Percentiles rank a stretch among this genome's conserved stretches.
These are phyloP conservation scores for Candida cerambycidarum DNA, from an alignment of 805 yeast species.

Conservation along the genomic window DNA sequence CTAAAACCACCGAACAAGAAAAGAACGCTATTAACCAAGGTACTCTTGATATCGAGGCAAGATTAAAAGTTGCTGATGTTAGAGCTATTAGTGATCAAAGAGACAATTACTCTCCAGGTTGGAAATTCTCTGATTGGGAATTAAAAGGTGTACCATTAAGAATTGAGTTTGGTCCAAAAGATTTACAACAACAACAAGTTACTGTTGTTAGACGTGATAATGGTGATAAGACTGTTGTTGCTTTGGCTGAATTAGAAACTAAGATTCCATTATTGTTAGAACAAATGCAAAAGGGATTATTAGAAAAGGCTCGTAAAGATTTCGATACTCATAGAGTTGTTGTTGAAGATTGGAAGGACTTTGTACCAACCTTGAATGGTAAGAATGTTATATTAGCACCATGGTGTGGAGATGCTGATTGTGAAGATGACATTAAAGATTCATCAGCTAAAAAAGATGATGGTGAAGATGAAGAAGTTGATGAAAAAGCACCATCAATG, in stretches of 20 bases:
- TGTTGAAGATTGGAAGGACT: slow-evolving; percentile 86
- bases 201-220: slow-evolving; percentile 92
- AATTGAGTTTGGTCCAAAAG: slow-evolving; percentile 96
- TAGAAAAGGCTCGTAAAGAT: slow-evolving; percentile 72
- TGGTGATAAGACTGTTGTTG: slow-evolving; percentile 68
- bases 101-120: slow-evolving; percentile 95
- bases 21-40: slow-evolving; percentile 68
- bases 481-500: slow-evolving; percentile 97
- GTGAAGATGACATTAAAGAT: slow-evolving; percentile 97
- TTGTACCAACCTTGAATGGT: slow-evolving; percentile 86
- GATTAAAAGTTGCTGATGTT: slow-evolving; percentile 59
- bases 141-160: slow-evolving; percentile 94
- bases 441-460: slow-evolving; percentile 78
- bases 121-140: slow-evolving; percentile 98
- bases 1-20: slow-evolving; percentile 76
- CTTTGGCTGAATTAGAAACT: slow-evolving; percentile 56
- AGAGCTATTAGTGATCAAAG: slow-evolving; percentile 86
- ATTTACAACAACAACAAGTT: slow-evolving; percentile 74
- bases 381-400: slow-evolving; percentile 92
- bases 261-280: slow-evolving; percentile 77
- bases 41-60: slow-evolving; percentile 65
- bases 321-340: slow-evolving; percentile 81
- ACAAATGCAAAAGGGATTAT: slow-evolving; percentile 74
- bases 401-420: slow-evolving; percentile 93
- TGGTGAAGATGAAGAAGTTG: slow-evolving; percentile 80